A percentile compares a stretch with the other conserved stretches of the same genome.
phyloP scores from a whole-genome alignment of 1,284 basidiomycete genomes.

The Rhodotorula sp. region DNA sequence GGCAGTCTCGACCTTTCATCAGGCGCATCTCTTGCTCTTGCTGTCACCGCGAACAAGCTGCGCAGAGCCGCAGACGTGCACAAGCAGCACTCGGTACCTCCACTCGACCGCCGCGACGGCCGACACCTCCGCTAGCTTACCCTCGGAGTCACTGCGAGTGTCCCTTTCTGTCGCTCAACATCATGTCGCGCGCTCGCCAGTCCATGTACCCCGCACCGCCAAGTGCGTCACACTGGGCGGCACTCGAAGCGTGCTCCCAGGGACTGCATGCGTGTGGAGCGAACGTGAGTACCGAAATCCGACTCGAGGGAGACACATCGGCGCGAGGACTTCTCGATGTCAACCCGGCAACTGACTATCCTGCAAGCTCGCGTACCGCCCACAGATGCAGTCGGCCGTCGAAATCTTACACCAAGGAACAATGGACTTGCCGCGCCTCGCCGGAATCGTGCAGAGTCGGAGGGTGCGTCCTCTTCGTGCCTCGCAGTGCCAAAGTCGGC shows the following conservation, averaged over 20 bases:
- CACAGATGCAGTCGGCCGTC: slow-evolving; percentile 15
- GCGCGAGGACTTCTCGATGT: too few species aligned
- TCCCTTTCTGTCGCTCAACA: not conserved
- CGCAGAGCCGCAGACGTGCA: too few species aligned
- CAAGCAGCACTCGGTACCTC: too few species aligned
- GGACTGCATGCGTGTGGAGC: slow-evolving; percentile 6
- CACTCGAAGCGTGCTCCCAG: slow-evolving; percentile 15
- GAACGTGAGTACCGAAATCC: not conserved
- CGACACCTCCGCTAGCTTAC: too few species aligned
- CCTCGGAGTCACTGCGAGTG: not conserved
- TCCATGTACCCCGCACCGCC: slow-evolving; percentile 23
- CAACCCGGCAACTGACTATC: too few species aligned
- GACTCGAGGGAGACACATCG: not conserved
- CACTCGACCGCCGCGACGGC: too few species aligned
- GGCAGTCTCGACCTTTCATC: too few species aligned
- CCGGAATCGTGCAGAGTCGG: slow-evolving; percentile 14
- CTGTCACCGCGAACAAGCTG: too few species aligned
- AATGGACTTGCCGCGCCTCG: slow-evolving; percentile 17
- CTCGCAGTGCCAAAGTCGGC: too few species aligned
- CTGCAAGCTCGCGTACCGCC: too few species aligned
- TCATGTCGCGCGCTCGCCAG: slow-evolving; percentile 24
- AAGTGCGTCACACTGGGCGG: slow-evolving; percentile 12
- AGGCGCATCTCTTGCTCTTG: too few species aligned
- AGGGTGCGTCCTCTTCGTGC: slow-evolving; percentile 4
- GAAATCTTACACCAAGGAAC: slow-evolving; percentile 10